Percentiles rank a stretch among this genome's conserved stretches.
phyloP scores from a whole-genome alignment of 768 basidiomycete genomes.

The Dictyophora rubrovolvata region DNA sequence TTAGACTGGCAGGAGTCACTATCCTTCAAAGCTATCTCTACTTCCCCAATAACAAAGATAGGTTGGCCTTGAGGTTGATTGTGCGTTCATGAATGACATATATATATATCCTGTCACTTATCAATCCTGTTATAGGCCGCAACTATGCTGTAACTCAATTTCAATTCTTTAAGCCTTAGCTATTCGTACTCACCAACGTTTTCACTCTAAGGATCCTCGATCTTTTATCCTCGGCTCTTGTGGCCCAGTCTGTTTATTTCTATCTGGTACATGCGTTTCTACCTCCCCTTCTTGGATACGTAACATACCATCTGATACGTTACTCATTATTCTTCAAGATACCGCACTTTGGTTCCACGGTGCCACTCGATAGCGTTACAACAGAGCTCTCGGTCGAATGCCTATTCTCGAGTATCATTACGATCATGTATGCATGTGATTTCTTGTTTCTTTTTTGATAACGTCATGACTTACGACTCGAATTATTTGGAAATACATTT shows the following conservation, averaged over 20 bases:
- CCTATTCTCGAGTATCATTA: constrained; percentile 31
- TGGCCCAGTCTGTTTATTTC: constrained; percentile 35
- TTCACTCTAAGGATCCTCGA: constrained; percentile 22
- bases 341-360: constrained; percentile 32
- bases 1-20: constrained; percentile 30
- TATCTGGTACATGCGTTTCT: constrained; percentile 25
- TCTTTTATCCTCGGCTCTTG: constrained; percentile 28
- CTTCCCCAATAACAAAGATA: constrained; percentile 24
- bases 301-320: too few species aligned
- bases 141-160: not conserved
- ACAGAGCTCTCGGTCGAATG: constrained; percentile 35
- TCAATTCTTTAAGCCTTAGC: not conserved
- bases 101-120: not conserved
- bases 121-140: not conserved
- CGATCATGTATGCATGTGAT: constrained; percentile 27
- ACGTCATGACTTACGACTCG: not conserved
- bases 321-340: constrained; percentile 21
- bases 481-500: not conserved
- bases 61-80: constrained; percentile 18
- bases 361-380: constrained; percentile 28
- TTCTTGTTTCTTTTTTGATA: not conserved
- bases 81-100: constrained; percentile 16
- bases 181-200: not conserved
- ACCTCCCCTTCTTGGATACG: not conserved
- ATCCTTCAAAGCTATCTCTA: constrained; percentile 33